phyloP scores from a whole-genome alignment of 768 basidiomycete species.

The Kwoniella sp. region DNA sequence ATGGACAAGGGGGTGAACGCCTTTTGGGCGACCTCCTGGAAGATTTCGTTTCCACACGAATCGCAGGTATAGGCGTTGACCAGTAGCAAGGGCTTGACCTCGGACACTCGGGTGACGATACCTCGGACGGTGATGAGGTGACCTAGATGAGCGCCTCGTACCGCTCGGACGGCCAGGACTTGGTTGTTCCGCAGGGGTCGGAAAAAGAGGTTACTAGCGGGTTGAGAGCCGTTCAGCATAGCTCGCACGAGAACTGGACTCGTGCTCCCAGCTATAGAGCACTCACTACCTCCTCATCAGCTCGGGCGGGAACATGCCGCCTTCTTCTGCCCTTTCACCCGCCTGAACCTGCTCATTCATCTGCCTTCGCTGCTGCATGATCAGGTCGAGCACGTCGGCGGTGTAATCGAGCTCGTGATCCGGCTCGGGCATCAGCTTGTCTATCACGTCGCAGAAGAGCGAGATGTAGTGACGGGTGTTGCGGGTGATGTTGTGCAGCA shows the following conservation, averaged over 20 bases:
- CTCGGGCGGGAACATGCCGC: conserved; percentile 74
- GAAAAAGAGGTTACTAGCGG: conserved; percentile 86
- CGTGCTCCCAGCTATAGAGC: neutral
- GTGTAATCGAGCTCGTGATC: conserved; percentile 85
- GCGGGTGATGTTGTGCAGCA: conserved; percentile 70
- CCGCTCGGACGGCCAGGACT: conserved; percentile 79
- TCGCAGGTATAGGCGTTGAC: conserved; percentile 99
- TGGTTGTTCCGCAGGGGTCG: conserved; percentile 59
- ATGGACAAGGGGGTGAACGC: conserved; percentile 83
- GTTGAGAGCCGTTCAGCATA: neutral
- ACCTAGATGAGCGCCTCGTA: conserved; percentile 80
- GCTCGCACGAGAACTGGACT: neutral
- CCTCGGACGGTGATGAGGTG: conserved; percentile 92
- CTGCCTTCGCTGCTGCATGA: conserved; percentile 86
- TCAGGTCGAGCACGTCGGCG: conserved; percentile 94
- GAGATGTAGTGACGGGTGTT: conserved; percentile 87
- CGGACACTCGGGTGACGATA: conserved; percentile 96
- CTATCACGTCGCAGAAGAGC: conserved; percentile 84
- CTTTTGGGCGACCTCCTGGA: conserved; percentile 91
- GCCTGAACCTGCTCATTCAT: conserved; percentile 64
- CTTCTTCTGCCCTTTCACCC: conserved; percentile 35
- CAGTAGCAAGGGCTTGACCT: conserved; percentile 93
- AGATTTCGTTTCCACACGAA: conserved; percentile 94
- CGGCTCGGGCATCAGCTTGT: conserved; percentile 79
- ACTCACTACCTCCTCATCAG: conserved; percentile 91